Conservation (phyloP, 305 asterid genomes). For the Fraxinus dipetala region DNA sequence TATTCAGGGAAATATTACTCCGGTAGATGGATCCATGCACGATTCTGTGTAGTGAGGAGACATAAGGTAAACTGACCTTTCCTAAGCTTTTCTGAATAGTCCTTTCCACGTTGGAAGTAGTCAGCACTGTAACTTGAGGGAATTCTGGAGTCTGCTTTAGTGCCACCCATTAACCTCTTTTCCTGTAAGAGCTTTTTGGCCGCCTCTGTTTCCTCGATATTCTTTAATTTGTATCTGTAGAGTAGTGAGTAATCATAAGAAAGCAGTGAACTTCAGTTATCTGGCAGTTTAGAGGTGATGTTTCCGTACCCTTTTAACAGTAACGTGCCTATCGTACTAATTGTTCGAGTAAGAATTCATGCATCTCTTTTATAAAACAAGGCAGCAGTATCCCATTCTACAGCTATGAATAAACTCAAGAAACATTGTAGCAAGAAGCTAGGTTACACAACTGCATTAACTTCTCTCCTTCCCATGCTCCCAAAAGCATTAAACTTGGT, state of each 20-base stretch:
- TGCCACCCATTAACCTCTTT: constrained; percentile 73
- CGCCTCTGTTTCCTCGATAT: constrained; percentile 98
- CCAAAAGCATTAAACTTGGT: not conserved
- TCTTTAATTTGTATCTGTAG: constrained; percentile 76
- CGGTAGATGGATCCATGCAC: constrained; percentile 2
- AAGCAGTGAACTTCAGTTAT: constrained; percentile 20
- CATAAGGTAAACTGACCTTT: constrained; percentile 55
- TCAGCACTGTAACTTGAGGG: constrained; percentile 93
- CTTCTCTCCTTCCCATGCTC: not conserved
- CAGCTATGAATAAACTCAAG: not conserved
- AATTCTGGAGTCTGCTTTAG: constrained; percentile 62
- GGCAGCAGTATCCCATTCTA: not conserved
- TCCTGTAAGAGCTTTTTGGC: constrained; percentile 96
- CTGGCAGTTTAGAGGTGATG: not conserved
- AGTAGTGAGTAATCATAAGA: constrained; percentile 14
- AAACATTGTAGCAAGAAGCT: not conserved
- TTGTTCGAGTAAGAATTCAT: constrained; percentile 3
- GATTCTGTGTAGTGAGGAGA: constrained; percentile 5
- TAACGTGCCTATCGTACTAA: not conserved
- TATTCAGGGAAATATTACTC: not conserved
- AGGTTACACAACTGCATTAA: not conserved
- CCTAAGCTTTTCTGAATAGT: constrained; percentile 73
- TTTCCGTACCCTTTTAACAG: not conserved
- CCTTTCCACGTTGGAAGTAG: constrained; percentile 86
- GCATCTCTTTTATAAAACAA: not conserved